phyloP scores from a whole-genome alignment of 768 basidiomycete genomes.

The Holtermannia corniformis region DNA sequence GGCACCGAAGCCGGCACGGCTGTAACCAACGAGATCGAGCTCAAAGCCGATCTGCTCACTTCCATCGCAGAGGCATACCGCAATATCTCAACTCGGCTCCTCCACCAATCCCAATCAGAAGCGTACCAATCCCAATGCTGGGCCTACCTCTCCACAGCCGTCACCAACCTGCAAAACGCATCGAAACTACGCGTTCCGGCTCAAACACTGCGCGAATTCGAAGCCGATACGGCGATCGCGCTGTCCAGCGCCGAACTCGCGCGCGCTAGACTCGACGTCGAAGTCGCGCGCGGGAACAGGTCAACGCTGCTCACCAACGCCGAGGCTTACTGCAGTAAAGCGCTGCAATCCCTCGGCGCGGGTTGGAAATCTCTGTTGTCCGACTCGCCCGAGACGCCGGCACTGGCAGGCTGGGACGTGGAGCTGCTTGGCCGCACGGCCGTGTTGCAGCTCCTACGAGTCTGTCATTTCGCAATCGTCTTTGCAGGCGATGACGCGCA shows the following conservation, averaged over 20 bases:
- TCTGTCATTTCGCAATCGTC: slow-evolving; percentile 13
- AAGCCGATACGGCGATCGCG: slow-evolving; percentile 17
- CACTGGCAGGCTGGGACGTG: slow-evolving; percentile 32
- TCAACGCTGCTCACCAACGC: slow-evolving; percentile 30
- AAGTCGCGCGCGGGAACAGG: slow-evolving; percentile 28
- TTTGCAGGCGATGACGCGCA: neutral
- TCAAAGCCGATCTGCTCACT: slow-evolving; percentile 26
- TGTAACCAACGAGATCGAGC: slow-evolving; percentile 21
- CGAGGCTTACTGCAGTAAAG: slow-evolving; percentile 26
- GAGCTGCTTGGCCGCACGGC: slow-evolving; percentile 23
- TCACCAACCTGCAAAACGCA: slow-evolving; percentile 17
- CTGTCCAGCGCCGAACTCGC: slow-evolving; percentile 20
- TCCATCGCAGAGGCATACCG: slow-evolving; percentile 25
- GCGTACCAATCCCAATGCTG: slow-evolving; percentile 28
- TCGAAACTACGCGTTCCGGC: slow-evolving; percentile 19
- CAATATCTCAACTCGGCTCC: slow-evolving; percentile 17
- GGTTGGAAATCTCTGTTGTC: slow-evolving; percentile 6
- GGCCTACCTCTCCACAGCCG: slow-evolving; percentile 23
- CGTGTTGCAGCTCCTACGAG: slow-evolving; percentile 19
- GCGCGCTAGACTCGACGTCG: slow-evolving; percentile 15
- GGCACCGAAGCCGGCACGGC: neutral
- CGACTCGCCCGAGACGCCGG: slow-evolving; percentile 7
- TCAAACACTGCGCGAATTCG: slow-evolving; percentile 21
- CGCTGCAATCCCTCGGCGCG: slow-evolving; percentile 13
- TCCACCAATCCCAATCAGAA: slow-evolving; percentile 13